Evolutionary conservation across 2,329 filamentous ascomycete species (phyloP).

Genomic region (Calycina herbarum): DNA sequence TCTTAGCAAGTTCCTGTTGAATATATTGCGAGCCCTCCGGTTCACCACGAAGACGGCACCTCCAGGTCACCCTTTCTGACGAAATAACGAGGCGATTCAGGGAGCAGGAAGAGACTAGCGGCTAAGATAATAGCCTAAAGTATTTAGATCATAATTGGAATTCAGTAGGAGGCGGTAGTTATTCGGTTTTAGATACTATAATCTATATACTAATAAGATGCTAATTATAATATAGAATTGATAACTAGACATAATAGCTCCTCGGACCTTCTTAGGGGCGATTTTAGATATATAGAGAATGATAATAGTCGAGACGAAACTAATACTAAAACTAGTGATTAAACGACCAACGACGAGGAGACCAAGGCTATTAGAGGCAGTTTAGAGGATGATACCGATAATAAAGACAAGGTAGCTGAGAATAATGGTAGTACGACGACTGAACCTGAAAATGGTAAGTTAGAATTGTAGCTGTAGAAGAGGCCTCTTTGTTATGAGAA

Average conservation of each 20-base stretch:
- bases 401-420: constrained; percentile 67
- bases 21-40: constrained; percentile 71
- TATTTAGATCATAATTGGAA: constrained; percentile 79
- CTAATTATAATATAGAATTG: constrained; percentile 83
- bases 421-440: constrained; percentile 71
- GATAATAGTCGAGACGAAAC: constrained; percentile 77
- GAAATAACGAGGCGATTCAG: constrained; percentile 83
- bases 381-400: constrained; percentile 62
- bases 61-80: constrained; percentile 75
- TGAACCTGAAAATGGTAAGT: constrained; percentile 36
- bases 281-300: constrained; percentile 72
- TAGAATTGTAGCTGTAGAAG: not conserved
- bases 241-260: constrained; percentile 76
- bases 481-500: not conserved
- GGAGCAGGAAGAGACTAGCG: constrained; percentile 70
- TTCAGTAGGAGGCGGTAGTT: constrained; percentile 72
- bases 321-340: constrained; percentile 74
- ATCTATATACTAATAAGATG: constrained; percentile 72
- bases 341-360: constrained; percentile 62
- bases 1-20: constrained; percentile 77
- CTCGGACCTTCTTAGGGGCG: constrained; percentile 70
- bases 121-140: constrained; percentile 76
- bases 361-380: constrained; percentile 52
- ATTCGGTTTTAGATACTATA: constrained; percentile 65
- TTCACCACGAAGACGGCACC: constrained; percentile 69